phyloP scores from a whole-genome alignment of 2,329 filamentous ascomycete species.

The Claviceps sp. region DNA sequence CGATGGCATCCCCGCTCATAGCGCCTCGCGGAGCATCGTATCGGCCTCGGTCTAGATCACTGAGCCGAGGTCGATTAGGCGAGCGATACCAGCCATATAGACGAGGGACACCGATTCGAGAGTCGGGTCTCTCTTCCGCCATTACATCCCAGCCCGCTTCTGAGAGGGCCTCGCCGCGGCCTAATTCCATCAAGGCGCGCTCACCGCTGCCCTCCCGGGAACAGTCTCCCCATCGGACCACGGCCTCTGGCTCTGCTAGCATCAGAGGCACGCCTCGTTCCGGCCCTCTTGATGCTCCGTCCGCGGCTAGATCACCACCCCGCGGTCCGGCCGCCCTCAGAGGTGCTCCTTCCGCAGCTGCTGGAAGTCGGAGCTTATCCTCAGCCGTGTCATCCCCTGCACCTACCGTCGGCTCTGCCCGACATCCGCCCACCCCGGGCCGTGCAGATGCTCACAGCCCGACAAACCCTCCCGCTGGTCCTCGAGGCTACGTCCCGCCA shows the following conservation, averaged over 20 bases:
- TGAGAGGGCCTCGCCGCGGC: conserved; percentile 39
- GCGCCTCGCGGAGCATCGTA: conserved; percentile 29
- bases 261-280: conserved; percentile 17
- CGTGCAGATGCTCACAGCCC: conserved; percentile 30
- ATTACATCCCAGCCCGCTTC: conserved; percentile 38
- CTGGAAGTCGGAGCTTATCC: conserved; percentile 25
- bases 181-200: conserved; percentile 30
- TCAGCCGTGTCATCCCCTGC: conserved; percentile 23
- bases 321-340: conserved; percentile 41
- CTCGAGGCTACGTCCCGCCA: conserved; percentile 37
- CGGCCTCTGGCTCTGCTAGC: conserved; percentile 11
- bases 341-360: conserved; percentile 25
- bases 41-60: conserved; percentile 39
- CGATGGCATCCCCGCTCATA: conserved; percentile 14
- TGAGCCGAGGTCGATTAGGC: conserved; percentile 28
- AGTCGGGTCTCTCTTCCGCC: conserved; percentile 35
- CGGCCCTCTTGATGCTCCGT: conserved; percentile 15
- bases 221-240: conserved; percentile 19
- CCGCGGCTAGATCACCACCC: conserved; percentile 32
- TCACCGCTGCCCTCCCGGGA: conserved; percentile 34
- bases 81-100: conserved; percentile 30
- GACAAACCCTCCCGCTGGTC: conserved; percentile 38
- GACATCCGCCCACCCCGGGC: conserved; percentile 21
- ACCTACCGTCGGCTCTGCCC: conserved; percentile 15
- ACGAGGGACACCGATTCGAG: conserved; percentile 34